phyloP scores from a whole-genome alignment of 208 protist species.

The Phytomonas sp. region DNA sequence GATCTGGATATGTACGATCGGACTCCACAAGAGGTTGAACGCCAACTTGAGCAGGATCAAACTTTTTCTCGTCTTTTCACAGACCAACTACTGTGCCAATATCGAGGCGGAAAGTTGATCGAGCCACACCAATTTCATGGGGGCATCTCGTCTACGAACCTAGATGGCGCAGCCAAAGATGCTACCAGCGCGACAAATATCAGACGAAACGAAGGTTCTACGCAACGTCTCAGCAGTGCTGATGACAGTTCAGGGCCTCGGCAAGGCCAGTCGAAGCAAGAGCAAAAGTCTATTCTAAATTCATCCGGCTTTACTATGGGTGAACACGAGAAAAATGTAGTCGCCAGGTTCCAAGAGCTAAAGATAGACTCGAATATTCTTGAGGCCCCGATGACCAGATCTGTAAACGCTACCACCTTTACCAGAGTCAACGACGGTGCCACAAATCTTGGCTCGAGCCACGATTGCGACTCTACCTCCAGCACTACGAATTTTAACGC shows the following conservation, averaged over 20 bases:
- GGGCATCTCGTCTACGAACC: background rate
- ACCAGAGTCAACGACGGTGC: background rate
- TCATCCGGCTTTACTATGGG: background rate
- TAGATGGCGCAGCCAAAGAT: background rate
- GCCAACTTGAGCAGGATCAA: slow-evolving; percentile 15
- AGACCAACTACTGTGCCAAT: background rate
- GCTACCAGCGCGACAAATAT: background rate
- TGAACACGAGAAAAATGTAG: background rate
- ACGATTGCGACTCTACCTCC: background rate
- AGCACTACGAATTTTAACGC: background rate
- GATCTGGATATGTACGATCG: slow-evolving; percentile 58
- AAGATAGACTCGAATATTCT: background rate
- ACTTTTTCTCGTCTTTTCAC: background rate
- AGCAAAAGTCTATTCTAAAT: background rate
- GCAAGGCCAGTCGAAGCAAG: background rate
- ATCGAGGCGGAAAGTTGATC: background rate
- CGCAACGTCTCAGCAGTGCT: background rate
- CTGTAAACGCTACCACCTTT: background rate
- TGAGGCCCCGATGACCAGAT: background rate
- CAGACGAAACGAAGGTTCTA: background rate
- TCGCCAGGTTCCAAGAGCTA: background rate
- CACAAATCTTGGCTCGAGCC: background rate
- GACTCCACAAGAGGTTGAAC: slow-evolving; percentile 63
- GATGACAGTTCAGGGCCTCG: background rate
- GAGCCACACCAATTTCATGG: background rate